Percentiles rank a stretch among this genome's conserved stretches.
phyloP scores from a whole-genome alignment of 1,284 basidiomycete genomes.

The Austropuccinia psidii region DNA sequence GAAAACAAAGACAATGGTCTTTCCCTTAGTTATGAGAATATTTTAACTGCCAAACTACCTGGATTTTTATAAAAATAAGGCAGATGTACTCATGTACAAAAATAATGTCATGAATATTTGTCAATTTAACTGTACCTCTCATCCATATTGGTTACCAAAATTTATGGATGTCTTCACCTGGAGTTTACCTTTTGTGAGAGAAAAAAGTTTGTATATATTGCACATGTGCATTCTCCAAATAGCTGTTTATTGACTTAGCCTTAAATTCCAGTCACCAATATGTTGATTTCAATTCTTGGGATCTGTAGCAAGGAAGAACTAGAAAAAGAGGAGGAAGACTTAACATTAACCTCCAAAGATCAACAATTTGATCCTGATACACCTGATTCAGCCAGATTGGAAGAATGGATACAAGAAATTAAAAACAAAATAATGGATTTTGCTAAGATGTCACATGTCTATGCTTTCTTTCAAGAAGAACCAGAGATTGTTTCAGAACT shows the following conservation, averaged over 20 bases:
- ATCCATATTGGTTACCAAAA: conserved; percentile 95
- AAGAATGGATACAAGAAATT: conserved; percentile 72
- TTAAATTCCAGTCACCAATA: conserved; percentile 67
- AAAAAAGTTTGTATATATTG: conserved; percentile 64
- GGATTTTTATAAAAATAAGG: conserved; percentile 94
- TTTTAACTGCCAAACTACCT: conserved; percentile 94
- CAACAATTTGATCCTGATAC: conserved; percentile 39
- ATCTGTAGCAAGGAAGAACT: conserved; percentile 91
- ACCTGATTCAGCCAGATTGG: conserved; percentile 53
- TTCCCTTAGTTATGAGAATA: conserved; percentile 91
- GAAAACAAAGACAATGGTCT: conserved; percentile 85
- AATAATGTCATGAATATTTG: conserved; percentile 91
- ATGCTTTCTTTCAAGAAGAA: conserved; percentile 92
- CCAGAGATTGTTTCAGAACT: conserved; percentile 95
- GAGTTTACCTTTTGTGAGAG: conserved; percentile 96
- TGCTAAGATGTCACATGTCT: conserved; percentile 90
- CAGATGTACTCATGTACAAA: conserved; percentile 91
- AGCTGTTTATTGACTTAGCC: conserved; percentile 22
- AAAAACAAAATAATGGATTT: conserved; percentile 99
- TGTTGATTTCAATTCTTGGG: conserved; percentile 88
- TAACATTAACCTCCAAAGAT: conserved; percentile 44
- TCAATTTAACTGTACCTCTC: conserved; percentile 90
- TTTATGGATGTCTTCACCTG: conserved; percentile 99
- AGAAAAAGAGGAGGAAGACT: conserved; percentile 70
- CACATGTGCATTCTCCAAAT: background rate